A percentile compares a stretch with the other conserved stretches of the same genome.
These are phyloP conservation scores for Vaccinium macrocarpon DNA, from an alignment of 148 eudicot species.

Conservation along the genomic window DNA sequence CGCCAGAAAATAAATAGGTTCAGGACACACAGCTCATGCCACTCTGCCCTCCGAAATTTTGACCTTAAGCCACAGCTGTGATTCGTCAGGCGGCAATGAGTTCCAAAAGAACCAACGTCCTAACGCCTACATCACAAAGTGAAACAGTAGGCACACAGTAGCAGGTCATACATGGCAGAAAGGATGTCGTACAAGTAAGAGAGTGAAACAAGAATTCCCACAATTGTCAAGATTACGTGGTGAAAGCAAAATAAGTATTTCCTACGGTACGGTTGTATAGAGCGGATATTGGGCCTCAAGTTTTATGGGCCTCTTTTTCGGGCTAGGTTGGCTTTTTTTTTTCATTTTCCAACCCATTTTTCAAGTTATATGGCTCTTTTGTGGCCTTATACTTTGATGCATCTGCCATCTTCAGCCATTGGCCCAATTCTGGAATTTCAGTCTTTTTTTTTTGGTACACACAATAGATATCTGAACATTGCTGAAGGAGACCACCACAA, in stretches of 20 bases:
- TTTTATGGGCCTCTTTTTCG: too few species aligned
- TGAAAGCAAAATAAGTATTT: background rate
- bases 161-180: background rate
- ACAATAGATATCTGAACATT: too few species aligned
- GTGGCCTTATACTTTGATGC: too few species aligned
- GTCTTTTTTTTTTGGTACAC: too few species aligned
- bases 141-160: background rate
- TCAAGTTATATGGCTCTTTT: too few species aligned
- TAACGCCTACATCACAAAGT: background rate
- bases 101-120: background rate
- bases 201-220: background rate
- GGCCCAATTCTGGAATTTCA: too few species aligned
- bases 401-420: too few species aligned
- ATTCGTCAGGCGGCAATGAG: background rate
- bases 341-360: too few species aligned
- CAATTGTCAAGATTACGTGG: background rate
- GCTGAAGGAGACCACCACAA: too few species aligned
- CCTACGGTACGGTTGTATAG: too few species aligned
- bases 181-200: background rate
- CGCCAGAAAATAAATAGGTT: conserved; percentile 13
- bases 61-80: conserved; percentile 3
- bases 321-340: too few species aligned
- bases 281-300: too few species aligned
- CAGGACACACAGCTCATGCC: conserved; percentile 1
- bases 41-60: conserved; percentile 9